Evolutionary conservation across 306 rosid species (phyloP), one percentile per base, ranked within the genome.

Genomic region (Cucumis hystrix): DNA sequence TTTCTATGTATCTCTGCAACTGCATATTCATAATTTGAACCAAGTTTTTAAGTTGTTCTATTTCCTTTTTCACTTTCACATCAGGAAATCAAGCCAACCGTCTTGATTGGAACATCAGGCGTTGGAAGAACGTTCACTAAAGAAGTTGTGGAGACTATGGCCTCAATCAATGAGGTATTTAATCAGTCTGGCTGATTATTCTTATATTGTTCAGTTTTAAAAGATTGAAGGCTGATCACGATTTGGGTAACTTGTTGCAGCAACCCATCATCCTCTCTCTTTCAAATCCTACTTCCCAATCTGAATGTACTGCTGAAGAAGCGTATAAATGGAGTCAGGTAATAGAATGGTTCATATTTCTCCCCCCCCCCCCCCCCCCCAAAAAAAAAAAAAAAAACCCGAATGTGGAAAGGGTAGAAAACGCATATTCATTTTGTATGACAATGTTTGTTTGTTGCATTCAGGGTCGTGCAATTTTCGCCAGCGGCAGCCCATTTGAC

Each of bases 401-500:
- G 37, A 10, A 10, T 45, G 10, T 47, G 52, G 16, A 47, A 47
- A 47, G 54, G 5, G 54, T 47, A 6, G 16, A 13, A 47, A 51
- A 55, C 17, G 59, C 8, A 54, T 43, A 14, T 30, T 65, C 43
- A 21, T 74, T 25, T 71, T 87, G 23, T 21, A 79, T 66, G n/a
- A n/a, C 63, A 13, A 21, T 18, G 12, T 49, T 65, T 0, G 15
- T 15, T 17, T 45, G 47, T 76, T 84, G 17, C 65, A 73, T 67
- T 30, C 82, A 95, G 97, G 98, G 97, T 39, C 91, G 90, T 58
- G 97, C 89, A 79, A 85, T 92, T 82, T 92, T 82, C 51, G 94
- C 96, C 12, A 95, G 97, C 51, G 98, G 98, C 35, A 95, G 98
- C 77, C 98, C 98, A 59, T 95, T 95, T 83, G 81, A 83, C 60